Base-by-base conservation (phyloP, 768 basidiomycete species). In the Trametes coccinea region DNA sequence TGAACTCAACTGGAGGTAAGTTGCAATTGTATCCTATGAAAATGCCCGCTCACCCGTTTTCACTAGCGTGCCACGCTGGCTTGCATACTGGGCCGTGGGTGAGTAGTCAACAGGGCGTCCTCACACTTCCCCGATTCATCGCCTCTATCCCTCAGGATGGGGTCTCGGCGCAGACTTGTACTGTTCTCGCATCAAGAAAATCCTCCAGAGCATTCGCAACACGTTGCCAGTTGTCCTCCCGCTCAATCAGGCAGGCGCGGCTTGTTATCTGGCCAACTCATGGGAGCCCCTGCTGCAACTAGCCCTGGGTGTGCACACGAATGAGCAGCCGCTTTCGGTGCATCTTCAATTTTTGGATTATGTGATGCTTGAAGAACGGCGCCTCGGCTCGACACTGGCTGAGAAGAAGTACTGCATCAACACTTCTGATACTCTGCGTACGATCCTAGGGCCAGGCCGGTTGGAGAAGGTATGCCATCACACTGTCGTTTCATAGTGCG, bases 21-120 rank as follows among this genome's bases (percentile, higher is more conserved):
- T 61, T 22, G 5, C 29, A 27, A 5, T 30, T 10, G 9, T 22
- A 22, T 22, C 22, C 22, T 22, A 29, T 3, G 17, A 29, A 47
- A 16, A 33, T 22, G 3, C 2, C 22, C 22, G 17, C 10, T 14
- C 30, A 11, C n/a, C 11, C 10, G 0, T 9, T 30, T 40, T 41
- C 46, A 8, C 27, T 44, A 74, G 71, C 53, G 51, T 75, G 4
- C 66, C 62, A 0, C 66, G 67, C 34, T 75, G 75, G 72, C 57
- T 76, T 16, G 70, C 75, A 3, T 73, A 69, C 51, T 76, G 75
- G 75, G 71, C 72, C n/a, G 64, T 70, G 4, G 74, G 76, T 75
- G 5, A 29, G 70, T 51, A 22, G 1, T 6, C 11, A 7, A 6
- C 46, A 29, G 46, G 17, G n/a, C 4, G 10, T 11, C 17, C 9